Evolutionary conservation across 371 early-diverging fungal species (phyloP), one percentile per base, ranked within the genome.

Genomic region (Dichotomocladium elegans): DNA sequence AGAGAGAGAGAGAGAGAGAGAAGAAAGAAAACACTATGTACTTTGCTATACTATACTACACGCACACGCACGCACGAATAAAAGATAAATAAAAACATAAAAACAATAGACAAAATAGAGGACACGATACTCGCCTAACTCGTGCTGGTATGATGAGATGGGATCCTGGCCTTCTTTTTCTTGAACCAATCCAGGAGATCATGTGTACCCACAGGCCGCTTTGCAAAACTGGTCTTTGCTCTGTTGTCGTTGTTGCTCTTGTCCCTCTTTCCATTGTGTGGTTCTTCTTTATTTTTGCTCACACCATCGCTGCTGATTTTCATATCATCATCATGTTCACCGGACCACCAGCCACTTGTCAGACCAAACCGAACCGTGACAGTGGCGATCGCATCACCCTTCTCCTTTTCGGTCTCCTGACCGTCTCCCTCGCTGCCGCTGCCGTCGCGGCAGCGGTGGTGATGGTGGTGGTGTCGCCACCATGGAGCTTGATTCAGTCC

Each of bases 281-380:
- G 40, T 26, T 50, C n/a, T 12, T 50, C 27, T 15, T 43, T 43
- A 17, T 19, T 24, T 17, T 35, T 4, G 25, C 12, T 31, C 11
- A 8, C 27, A 4, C 26, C 11, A 24, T 25, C 26, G 19, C 42
- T 50, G 22, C 14, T 14, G 12, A 40, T 50, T 15, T 21, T 37
- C 11, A 7, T 43, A 25, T 59, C 53, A 25, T 53, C 50, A 10
- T 59, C 59, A 22, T 61, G 57, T 30, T 51, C 56, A 17, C 55
- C 59, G 17, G 43, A 49, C 58, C 64, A 66, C 76, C 76, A 75
- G 1, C 72, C 76, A 46, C 65, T 68, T 27, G 72, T 60, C 14
- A 75, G 28, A 11, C 76, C 72, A 19, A 69, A 47, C 0, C 66
- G 53, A 4, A 75, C 70, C 0, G 68, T 69, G 4, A 75, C 52